phyloP scores from a whole-genome alignment of 352 stramenopile species.

The Globisporangium spinosum region DNA sequence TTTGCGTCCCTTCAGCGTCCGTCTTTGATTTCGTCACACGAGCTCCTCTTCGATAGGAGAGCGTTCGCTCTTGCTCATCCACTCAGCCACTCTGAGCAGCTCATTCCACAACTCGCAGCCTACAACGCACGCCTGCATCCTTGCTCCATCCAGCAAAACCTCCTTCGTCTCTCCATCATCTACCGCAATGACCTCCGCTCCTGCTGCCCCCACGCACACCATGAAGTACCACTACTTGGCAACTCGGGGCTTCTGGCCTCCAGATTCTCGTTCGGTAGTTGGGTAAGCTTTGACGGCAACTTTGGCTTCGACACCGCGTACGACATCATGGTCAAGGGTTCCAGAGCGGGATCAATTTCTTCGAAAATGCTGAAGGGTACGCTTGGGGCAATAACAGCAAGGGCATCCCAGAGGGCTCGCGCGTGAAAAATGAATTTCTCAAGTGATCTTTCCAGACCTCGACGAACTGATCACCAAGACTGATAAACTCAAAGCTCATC shows the following conservation, averaged over 20 bases:
- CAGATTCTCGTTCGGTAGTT: slow-evolving; percentile 30
- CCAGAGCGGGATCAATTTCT: slow-evolving; percentile 48
- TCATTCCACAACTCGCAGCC: no score
- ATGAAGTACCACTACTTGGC: slow-evolving; percentile 15
- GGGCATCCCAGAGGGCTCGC: slow-evolving; percentile 32
- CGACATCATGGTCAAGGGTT: slow-evolving; percentile 30
- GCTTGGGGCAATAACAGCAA: slow-evolving; percentile 25
- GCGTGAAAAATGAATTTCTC: slow-evolving; percentile 34
- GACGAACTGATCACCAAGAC: slow-evolving; percentile 7
- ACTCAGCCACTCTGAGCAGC: no score
- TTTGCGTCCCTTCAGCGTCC: no score
- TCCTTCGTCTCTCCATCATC: no score
- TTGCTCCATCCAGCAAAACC: no score
- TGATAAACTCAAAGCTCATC: slow-evolving; percentile 20
- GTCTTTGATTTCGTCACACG: no score
- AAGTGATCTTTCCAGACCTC: slow-evolving; percentile 11
- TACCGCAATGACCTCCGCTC: no score
- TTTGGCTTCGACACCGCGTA: slow-evolving; percentile 21
- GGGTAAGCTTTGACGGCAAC: slow-evolving; percentile 21
- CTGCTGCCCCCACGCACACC: no score
- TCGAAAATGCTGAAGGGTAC: slow-evolving; percentile 47
- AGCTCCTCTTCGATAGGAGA: no score
- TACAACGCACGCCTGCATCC: no score
- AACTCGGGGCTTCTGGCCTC: slow-evolving; percentile 37
- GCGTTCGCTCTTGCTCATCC: no score